phyloP scores from a whole-genome alignment of 139 green algal species.

The Trebouxia sp. region DNA sequence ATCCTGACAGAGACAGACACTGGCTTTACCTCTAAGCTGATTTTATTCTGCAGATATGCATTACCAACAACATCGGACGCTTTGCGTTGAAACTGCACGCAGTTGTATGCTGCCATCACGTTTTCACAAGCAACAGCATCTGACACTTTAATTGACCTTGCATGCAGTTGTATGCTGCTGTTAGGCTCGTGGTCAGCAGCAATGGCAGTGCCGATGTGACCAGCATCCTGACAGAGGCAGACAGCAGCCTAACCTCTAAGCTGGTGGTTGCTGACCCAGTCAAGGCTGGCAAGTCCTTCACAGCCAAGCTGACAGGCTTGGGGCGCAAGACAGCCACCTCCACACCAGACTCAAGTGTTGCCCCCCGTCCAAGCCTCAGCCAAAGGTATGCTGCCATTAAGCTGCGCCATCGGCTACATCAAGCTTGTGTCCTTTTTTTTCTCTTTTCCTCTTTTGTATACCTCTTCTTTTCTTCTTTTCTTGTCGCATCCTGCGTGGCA shows the following conservation, averaged over 20 bases:
- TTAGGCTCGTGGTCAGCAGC: neutral
- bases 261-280: neutral
- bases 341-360: conserved; percentile 24
- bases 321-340: conserved; percentile 13
- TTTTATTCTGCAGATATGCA: too few species aligned
- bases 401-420: too few species aligned
- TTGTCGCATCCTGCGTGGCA: too few species aligned
- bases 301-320: conserved; percentile 8
- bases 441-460: too few species aligned
- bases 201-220: neutral
- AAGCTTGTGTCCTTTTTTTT: too few species aligned
- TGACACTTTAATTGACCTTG: neutral
- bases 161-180: neutral
- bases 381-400: conserved; percentile 21
- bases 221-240: neutral
- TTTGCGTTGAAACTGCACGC: too few species aligned
- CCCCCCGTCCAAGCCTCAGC: conserved; percentile 32
- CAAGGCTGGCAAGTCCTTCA: conserved; percentile 22
- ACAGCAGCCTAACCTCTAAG: neutral
- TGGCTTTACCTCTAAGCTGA: neutral
- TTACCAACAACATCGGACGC: too few species aligned
- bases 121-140: too few species aligned
- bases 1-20: neutral
- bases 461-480: too few species aligned
- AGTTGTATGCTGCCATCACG: too few species aligned